phyloP scores from a whole-genome alignment of 23 red algal species.

The Cyanidioschyzon merolae region DNA sequence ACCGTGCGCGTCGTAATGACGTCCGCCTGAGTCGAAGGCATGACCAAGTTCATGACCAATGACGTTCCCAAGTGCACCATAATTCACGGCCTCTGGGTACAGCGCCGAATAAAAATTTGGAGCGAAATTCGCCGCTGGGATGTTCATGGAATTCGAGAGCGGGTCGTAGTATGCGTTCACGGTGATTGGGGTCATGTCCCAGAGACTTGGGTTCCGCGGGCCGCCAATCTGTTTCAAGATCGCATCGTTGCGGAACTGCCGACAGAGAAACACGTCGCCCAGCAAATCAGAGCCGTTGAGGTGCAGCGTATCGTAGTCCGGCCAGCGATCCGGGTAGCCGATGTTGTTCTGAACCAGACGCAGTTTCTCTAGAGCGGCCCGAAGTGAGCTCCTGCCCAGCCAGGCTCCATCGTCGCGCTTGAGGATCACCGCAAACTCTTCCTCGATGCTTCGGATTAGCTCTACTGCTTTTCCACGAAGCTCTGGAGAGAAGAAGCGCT shows the following conservation, averaged over 20 bases:
- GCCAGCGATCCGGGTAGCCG: slow-evolving; percentile 51
- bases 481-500: slow-evolving; percentile 45
- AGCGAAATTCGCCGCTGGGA: slow-evolving; percentile 74
- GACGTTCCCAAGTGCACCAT: slow-evolving; percentile 75
- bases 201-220: slow-evolving; percentile 45
- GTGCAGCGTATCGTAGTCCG: slow-evolving; percentile 43
- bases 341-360: slow-evolving; percentile 48
- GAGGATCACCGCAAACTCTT: slow-evolving; percentile 49
- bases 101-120: slow-evolving; percentile 63
- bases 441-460: slow-evolving; percentile 35
- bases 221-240: slow-evolving; percentile 33
- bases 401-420: slow-evolving; percentile 25
- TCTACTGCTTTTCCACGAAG: slow-evolving; percentile 23
- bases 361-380: slow-evolving; percentile 48
- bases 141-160: slow-evolving; percentile 62
- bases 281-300: slow-evolving; percentile 30
- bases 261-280: slow-evolving; percentile 30
- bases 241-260: slow-evolving; percentile 28
- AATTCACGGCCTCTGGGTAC: slow-evolving; percentile 79
- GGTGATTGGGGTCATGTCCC: slow-evolving; percentile 73
- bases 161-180: slow-evolving; percentile 91
- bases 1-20: slow-evolving; percentile 50
- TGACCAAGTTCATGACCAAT: slow-evolving; percentile 79
- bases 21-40: slow-evolving; percentile 61
- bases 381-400: slow-evolving; percentile 38